Evolutionary conservation across 2,329 filamentous ascomycete genomes (phyloP).

Genomic region (Colletotrichum salicis): DNA sequence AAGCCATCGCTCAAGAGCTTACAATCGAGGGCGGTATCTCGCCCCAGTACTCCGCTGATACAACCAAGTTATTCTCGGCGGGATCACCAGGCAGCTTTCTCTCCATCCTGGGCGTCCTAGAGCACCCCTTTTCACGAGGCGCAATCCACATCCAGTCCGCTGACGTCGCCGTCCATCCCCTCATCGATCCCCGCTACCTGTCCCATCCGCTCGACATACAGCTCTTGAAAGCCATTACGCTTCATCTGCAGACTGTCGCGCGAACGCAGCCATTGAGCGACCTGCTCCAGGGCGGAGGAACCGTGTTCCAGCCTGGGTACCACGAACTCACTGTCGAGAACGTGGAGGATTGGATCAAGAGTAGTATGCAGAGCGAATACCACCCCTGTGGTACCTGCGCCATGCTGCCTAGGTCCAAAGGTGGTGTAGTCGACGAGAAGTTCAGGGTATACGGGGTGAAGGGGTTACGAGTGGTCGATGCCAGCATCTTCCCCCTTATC

Average conservation of each 20-base stretch:
- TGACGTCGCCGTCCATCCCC: slow-evolving; percentile 5
- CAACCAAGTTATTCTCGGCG: slow-evolving; percentile 27
- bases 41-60: slow-evolving; percentile 28
- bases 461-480: slow-evolving; percentile 43
- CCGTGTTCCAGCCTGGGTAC: slow-evolving; percentile 25
- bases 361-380: slow-evolving; percentile 29
- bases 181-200: slow-evolving; percentile 29
- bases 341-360: slow-evolving; percentile 23
- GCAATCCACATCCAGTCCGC: slow-evolving; percentile 27
- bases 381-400: slow-evolving; percentile 32
- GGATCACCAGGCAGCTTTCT: slow-evolving; percentile 14
- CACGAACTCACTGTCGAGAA: slow-evolving; percentile 13
- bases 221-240: slow-evolving; percentile 17
- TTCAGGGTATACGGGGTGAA: slow-evolving; percentile 44
- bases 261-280: slow-evolving; percentile 23
- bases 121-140: slow-evolving; percentile 32
- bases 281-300: slow-evolving; percentile 19
- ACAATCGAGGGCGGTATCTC: slow-evolving; percentile 32
- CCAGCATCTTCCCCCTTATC: slow-evolving; percentile 45
- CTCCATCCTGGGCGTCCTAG: slow-evolving; percentile 26
- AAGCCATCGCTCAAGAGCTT: slow-evolving; percentile 21
- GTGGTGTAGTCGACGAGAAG: slow-evolving; percentile 46
- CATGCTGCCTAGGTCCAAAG: slow-evolving; percentile 34
- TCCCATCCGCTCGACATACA: slow-evolving; percentile 25
- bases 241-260: slow-evolving; percentile 22